phyloP scores from a whole-genome alignment of 208 protist genomes.

The Blastocrithidia nonstop region DNA sequence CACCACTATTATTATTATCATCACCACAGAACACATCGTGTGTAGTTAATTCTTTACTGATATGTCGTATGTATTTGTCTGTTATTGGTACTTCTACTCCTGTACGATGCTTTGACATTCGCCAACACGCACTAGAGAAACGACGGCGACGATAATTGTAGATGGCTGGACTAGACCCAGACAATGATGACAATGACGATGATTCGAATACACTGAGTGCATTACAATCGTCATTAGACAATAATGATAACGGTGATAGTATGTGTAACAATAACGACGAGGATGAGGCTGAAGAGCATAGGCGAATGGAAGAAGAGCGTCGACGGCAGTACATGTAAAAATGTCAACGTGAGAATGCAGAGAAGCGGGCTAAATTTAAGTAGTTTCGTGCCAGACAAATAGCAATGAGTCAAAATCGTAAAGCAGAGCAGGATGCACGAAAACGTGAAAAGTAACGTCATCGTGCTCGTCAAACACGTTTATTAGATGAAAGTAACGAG shows the following conservation, averaged over 20 bases:
- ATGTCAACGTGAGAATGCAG: conserved; percentile 37
- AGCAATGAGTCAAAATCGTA: conserved; percentile 51
- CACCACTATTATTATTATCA: no score
- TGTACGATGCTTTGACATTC: conserved; percentile 44
- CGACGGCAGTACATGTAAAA: conserved; percentile 31
- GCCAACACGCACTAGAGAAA: conserved; percentile 63
- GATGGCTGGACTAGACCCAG: conserved; percentile 37
- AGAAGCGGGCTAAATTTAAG: conserved; percentile 56
- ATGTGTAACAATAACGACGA: conserved; percentile 28
- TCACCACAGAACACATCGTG: no score
- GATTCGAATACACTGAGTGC: background rate
- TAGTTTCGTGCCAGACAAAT: conserved; percentile 60
- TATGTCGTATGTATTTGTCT: no score
- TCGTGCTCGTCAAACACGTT: conserved; percentile 7
- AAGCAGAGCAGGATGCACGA: conserved; percentile 22
- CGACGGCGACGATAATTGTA: conserved; percentile 50
- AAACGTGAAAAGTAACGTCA: conserved; percentile 21
- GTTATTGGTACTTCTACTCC: conserved; percentile 3
- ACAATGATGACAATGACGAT: conserved; percentile 14
- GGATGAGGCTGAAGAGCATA: conserved; percentile 36
- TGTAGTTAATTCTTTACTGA: no score
- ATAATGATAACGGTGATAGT: conserved; percentile 8
- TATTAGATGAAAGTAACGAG: no score
- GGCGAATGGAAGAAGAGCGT: conserved; percentile 28
- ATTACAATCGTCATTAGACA: no score